A percentile compares a stretch with the other conserved stretches of the same genome.
These are phyloP conservation scores for Babesia microti DNA, from an alignment of 169 alveolate genomes.

Conservation along the genomic window DNA sequence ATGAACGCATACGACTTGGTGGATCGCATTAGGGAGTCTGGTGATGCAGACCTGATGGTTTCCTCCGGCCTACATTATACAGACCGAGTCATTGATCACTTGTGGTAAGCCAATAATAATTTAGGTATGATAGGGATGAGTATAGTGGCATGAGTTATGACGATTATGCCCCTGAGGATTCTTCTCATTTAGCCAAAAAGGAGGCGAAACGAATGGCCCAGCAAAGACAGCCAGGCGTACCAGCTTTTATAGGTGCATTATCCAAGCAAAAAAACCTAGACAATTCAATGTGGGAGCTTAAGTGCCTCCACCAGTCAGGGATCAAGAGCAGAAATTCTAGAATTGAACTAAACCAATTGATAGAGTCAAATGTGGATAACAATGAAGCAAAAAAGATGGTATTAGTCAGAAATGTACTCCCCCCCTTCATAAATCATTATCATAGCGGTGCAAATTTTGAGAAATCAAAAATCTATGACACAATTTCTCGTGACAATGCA, in stretches of 20 bases:
- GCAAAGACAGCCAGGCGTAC: slow-evolving; percentile 4
- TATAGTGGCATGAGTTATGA: slow-evolving; percentile 42
- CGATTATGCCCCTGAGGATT: slow-evolving; percentile 41
- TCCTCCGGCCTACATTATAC: too few species aligned
- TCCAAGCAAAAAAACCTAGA: slow-evolving; percentile 79
- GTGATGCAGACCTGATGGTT: too few species aligned
- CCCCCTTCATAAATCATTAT: slow-evolving; percentile 76
- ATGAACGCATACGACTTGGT: too few species aligned
- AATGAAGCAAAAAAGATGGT: slow-evolving; percentile 79
- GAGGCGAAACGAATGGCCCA: slow-evolving; percentile 43
- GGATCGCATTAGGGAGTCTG: too few species aligned
- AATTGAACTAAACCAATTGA: slow-evolving; percentile 56
- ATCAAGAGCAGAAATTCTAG: slow-evolving; percentile 62
- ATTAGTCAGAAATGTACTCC: slow-evolving; percentile 81
- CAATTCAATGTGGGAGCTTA: slow-evolving; percentile 91
- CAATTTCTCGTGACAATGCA: slow-evolving; percentile 55
- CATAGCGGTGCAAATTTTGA: slow-evolving; percentile 6
- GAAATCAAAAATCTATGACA: background rate
- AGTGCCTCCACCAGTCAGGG: slow-evolving; percentile 86
- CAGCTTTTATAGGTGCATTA: slow-evolving; percentile 9
- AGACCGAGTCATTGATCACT: slow-evolving; percentile 42
- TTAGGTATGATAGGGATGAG: slow-evolving; percentile 48
- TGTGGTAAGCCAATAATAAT: too few species aligned
- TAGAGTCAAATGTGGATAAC: slow-evolving; percentile 75
- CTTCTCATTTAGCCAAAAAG: slow-evolving; percentile 18